Percentiles rank a stretch among this genome's conserved stretches.
These are phyloP conservation scores for Saccharomyces hybrid DNA, from an alignment of 1,139 yeast species.

Conservation along the genomic window DNA sequence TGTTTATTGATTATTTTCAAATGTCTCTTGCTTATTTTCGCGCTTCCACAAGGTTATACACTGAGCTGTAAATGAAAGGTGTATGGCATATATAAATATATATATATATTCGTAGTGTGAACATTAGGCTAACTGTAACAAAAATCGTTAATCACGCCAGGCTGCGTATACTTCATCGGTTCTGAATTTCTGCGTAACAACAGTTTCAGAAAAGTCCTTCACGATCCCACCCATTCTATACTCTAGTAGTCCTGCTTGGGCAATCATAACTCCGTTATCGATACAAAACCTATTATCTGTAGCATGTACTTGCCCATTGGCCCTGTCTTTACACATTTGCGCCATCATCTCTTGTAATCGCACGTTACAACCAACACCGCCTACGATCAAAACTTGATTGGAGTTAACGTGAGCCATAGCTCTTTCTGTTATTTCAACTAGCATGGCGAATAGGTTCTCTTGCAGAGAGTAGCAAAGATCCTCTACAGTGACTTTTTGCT, in stretches of 20 bases:
- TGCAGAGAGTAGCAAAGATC: constrained; percentile 90
- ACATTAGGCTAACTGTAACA: not conserved
- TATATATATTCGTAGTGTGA: not conserved
- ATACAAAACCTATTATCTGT: constrained; percentile 96
- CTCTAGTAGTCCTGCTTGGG: constrained; percentile 89
- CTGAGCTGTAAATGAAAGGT: no score
- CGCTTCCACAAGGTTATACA: not conserved
- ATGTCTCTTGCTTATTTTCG: not conserved
- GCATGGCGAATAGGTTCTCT: constrained; percentile 88
- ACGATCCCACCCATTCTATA: constrained; percentile 71
- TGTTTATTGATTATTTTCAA: not conserved
- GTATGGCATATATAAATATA: not conserved
- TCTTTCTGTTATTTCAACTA: constrained; percentile 94
- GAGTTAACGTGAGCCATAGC: constrained; percentile 98
- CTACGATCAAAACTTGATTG: constrained; percentile 84
- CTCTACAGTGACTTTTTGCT: constrained; percentile 55
- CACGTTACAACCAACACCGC: constrained; percentile 95
- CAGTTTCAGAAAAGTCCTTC: constrained; percentile 55
- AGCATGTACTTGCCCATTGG: constrained; percentile 75
- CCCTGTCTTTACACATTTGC: constrained; percentile 77
- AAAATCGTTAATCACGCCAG: constrained; percentile 53
- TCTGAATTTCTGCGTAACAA: constrained; percentile 87
- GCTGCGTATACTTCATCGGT: constrained; percentile 89
- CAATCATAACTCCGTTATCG: constrained; percentile 97
- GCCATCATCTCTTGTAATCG: constrained; percentile 95